A percentile compares a stretch with the other conserved stretches of the same genome.
Evolutionary conservation across 2,329 filamentous ascomycete species (phyloP).

Genomic region (Sporothrix luriei): DNA sequence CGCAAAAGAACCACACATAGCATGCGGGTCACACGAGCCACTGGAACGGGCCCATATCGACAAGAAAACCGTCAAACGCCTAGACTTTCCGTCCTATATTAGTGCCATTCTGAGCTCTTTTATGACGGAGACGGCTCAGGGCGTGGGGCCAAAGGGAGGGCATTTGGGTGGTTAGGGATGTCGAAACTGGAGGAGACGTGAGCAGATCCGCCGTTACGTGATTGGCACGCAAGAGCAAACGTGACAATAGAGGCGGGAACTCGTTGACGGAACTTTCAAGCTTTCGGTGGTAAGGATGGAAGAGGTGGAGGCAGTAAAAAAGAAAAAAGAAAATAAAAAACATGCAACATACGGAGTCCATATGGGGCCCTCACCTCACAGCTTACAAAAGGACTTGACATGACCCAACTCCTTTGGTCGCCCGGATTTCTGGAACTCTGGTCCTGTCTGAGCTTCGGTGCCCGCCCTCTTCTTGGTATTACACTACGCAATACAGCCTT

Average conservation of each 20-base stretch:
- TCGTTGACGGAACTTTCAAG: no score
- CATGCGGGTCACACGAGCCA: no score
- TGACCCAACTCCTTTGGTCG: not conserved
- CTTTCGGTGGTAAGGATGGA: no score
- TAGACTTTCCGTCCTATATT: constrained; percentile 10
- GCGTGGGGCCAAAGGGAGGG: not conserved
- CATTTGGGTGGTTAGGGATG: not conserved
- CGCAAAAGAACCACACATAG: not conserved
- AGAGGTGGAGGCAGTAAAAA: no score
- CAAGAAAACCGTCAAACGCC: constrained; percentile 18
- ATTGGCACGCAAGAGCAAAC: constrained; percentile 7
- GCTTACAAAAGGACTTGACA: no score
- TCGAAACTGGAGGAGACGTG: not conserved
- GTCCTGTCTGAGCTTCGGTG: no score
- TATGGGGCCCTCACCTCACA: no score
- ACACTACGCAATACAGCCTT: constrained; percentile 1
- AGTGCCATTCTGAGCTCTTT: constrained; percentile 7
- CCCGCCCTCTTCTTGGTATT: no score
- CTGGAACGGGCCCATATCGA: not conserved
- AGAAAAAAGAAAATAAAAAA: no score
- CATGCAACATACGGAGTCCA: no score
- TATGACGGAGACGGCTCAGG: not conserved
- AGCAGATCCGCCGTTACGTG: constrained; percentile 4
- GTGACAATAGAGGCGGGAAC: not conserved
- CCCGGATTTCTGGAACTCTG: not conserved